Conservation (phyloP, 257 asterid species). For the Petunia axillaris region DNA sequence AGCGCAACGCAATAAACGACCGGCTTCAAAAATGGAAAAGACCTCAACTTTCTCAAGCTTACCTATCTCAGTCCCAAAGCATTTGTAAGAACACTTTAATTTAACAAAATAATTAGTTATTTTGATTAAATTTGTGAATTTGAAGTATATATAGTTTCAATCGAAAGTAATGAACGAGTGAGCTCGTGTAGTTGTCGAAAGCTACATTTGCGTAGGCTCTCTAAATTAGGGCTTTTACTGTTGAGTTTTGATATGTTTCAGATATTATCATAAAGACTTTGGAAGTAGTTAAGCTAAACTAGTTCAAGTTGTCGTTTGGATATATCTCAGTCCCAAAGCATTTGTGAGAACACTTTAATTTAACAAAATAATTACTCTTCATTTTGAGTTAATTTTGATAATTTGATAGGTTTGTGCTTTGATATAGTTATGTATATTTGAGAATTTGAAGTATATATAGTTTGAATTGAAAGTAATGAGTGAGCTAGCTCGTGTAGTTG, state of each 20-base stretch:
- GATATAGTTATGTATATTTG: not conserved
- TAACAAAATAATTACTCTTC: not conserved
- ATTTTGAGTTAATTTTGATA: too few species aligned
- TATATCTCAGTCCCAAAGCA: slow-evolving; percentile 52
- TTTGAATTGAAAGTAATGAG: too few species aligned
- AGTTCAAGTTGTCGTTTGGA: too few species aligned
- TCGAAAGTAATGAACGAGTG: too few species aligned
- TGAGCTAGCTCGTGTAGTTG: too few species aligned
- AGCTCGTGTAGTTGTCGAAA: too few species aligned
- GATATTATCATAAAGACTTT: too few species aligned
- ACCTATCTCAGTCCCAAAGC: slow-evolving; percentile 54
- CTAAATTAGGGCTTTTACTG: too few species aligned
- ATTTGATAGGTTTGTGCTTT: too few species aligned
- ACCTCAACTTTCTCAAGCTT: slow-evolving; percentile 58
- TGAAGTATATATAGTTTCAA: not conserved
- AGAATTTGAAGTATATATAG: not conserved
- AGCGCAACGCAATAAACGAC: slow-evolving; percentile 55
- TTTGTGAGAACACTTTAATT: slow-evolving; percentile 44
- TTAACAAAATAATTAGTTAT: not conserved
- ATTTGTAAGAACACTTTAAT: slow-evolving; percentile 46
- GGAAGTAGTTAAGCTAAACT: not conserved
- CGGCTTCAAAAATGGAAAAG: slow-evolving; percentile 86
- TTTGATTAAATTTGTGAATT: not conserved
- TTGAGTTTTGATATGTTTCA: too few species aligned
- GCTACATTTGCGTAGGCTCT: too few species aligned